These are phyloP conservation scores for Melampsora americana DNA, from an alignment of 1,284 basidiomycete species.

Conservation along the genomic window DNA sequence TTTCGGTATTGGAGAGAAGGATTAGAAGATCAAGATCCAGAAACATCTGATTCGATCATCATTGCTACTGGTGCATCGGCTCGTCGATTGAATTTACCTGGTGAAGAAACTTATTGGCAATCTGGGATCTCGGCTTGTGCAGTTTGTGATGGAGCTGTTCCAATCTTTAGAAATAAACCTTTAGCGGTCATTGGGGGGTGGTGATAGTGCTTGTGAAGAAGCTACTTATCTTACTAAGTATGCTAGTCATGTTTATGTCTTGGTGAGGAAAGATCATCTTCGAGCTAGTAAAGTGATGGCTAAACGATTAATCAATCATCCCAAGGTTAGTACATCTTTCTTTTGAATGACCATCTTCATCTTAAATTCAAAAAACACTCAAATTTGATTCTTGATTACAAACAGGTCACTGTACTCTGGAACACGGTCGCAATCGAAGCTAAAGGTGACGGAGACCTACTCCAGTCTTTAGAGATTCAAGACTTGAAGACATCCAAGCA, in stretches of 20 bases:
- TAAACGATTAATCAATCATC: conserved; percentile 80
- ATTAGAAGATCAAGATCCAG: conserved; percentile 68
- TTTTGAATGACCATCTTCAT: not conserved
- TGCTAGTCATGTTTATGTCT: conserved; percentile 89
- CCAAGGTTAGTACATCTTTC: conserved; percentile 70
- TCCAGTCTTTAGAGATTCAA: conserved; percentile 77
- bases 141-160: conserved; percentile 97
- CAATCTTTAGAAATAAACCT: conserved; percentile 97
- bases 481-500: conserved; percentile 76
- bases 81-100: conserved; percentile 82
- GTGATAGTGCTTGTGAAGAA: conserved; percentile 98
- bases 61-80: conserved; percentile 95
- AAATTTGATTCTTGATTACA: not conserved
- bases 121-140: conserved; percentile 97
- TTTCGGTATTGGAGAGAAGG: conserved; percentile 97
- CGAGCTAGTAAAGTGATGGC: conserved; percentile 98
- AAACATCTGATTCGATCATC: conserved; percentile 90
- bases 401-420: conserved; percentile 61
- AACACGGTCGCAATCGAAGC: conserved; percentile 85
- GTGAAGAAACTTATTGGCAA: conserved; percentile 97
- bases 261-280: conserved; percentile 86
- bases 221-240: conserved; percentile 77
- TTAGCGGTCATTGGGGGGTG: conserved; percentile 95
- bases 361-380: not conserved
- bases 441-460: conserved; percentile 87